These are phyloP conservation scores for Saccharomycopsis hybrid DNA, from an alignment of 1,139 yeast genomes.

Conservation along the genomic window DNA sequence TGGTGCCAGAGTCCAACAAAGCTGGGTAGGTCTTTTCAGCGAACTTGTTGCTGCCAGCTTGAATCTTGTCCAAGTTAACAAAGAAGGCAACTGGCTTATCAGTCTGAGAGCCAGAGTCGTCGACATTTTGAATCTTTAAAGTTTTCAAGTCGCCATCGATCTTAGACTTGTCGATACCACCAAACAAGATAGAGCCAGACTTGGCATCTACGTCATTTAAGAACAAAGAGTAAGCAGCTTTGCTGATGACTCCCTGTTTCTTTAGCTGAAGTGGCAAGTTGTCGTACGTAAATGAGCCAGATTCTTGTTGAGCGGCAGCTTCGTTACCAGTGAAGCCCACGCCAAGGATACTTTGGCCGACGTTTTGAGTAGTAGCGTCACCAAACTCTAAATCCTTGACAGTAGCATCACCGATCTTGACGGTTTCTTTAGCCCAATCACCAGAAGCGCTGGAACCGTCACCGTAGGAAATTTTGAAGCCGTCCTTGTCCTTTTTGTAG, in stretches of 20 bases:
- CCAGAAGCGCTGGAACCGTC: conserved; percentile 60
- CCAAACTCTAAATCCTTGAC: conserved; percentile 49
- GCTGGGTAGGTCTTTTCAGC: conserved; percentile 32
- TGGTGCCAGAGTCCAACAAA: conserved; percentile 62
- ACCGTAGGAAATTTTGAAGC: conserved; percentile 51
- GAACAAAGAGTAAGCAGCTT: conserved; percentile 49
- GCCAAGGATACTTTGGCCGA: conserved; percentile 55
- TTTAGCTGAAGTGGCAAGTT: conserved; percentile 55
- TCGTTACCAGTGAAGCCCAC: conserved; percentile 53
- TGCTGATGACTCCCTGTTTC: conserved; percentile 43
- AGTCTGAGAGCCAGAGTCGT: conserved; percentile 23
- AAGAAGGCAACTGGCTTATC: conserved; percentile 16
- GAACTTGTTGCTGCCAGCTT: conserved; percentile 8
- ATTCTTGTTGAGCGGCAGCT: conserved; percentile 31
- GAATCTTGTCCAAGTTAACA: conserved; percentile 17
- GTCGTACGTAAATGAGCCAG: conserved; percentile 34
- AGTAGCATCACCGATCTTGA: conserved; percentile 37
- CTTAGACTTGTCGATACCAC: conserved; percentile 51
- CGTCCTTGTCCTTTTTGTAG: conserved; percentile 39
- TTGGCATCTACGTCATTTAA: conserved; percentile 34
- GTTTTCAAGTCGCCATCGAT: conserved; percentile 41
- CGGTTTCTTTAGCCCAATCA: conserved; percentile 54
- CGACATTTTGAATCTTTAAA: conserved; percentile 23
- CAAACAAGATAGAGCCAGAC: conserved; percentile 47
- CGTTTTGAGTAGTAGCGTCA: conserved; percentile 46